A percentile compares a stretch with the other conserved stretches of the same genome.
Evolutionary conservation across 2,329 filamentous ascomycete species (phyloP).

Genomic region (Stagonosporopsis tanaceti): DNA sequence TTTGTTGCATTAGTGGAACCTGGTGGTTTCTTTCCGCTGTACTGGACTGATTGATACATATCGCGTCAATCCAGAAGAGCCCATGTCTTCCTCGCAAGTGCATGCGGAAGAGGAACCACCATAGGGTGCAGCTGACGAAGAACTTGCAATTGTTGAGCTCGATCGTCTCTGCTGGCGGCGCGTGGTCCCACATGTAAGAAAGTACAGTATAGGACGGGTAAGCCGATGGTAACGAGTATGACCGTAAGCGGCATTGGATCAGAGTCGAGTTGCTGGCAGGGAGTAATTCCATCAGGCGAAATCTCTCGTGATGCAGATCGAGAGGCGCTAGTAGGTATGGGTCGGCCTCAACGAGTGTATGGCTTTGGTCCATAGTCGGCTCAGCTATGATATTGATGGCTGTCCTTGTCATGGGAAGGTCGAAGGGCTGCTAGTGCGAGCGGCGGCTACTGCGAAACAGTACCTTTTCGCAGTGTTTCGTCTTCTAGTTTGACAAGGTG

Average conservation of each 20-base stretch:
- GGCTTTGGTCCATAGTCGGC: background rate
- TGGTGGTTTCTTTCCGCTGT: slow-evolving; percentile 23
- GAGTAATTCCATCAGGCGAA: background rate
- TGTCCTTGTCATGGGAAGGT: background rate
- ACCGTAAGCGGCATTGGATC: background rate
- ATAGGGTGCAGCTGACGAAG: background rate
- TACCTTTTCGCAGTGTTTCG: too few relatives aligned
- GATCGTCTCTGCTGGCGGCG: background rate
- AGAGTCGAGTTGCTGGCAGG: background rate
- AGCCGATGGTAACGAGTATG: background rate
- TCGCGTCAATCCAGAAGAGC: background rate
- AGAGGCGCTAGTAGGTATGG: background rate
- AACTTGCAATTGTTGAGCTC: background rate
- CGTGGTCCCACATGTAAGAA: background rate
- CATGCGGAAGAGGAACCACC: background rate
- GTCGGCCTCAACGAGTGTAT: background rate
- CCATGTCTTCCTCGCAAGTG: background rate
- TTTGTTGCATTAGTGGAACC: slow-evolving; percentile 23
- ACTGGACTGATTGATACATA: slow-evolving; percentile 19
- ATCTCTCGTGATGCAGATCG: background rate
- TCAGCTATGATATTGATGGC: background rate
- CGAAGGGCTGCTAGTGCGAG: background rate
- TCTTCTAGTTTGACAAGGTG: too few relatives aligned
- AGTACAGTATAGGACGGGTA: background rate
- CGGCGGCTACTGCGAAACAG: too few relatives aligned